These are phyloP conservation scores for Deakozyma indianensis DNA, from an alignment of 805 yeast species.

Conservation along the genomic window DNA sequence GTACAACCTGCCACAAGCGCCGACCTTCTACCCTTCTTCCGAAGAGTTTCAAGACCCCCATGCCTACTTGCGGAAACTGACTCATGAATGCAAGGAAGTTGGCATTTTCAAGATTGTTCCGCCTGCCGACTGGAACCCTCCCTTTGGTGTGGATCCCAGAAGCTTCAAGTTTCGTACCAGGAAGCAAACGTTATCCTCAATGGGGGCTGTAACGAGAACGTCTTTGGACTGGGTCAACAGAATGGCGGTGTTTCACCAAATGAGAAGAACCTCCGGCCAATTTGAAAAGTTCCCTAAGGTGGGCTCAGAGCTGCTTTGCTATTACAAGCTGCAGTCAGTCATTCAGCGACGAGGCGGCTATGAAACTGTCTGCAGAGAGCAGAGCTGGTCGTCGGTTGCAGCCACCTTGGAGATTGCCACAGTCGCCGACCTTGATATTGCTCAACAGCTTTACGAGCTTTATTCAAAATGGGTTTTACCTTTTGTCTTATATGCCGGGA, in stretches of 20 bases:
- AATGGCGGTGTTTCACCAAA: slow-evolving; percentile 19
- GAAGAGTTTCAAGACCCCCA: slow-evolving; percentile 53
- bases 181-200: slow-evolving; percentile 20
- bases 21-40: slow-evolving; percentile 40
- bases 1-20: slow-evolving; percentile 31
- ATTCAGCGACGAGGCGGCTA: slow-evolving; percentile 18
- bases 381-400: slow-evolving; percentile 7
- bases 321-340: slow-evolving; percentile 17
- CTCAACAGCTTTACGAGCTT: slow-evolving; percentile 2
- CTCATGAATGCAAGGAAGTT: slow-evolving; percentile 36
- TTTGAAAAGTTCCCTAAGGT: slow-evolving; percentile 14
- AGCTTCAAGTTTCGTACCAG: slow-evolving; percentile 14
- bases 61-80: slow-evolving; percentile 40
- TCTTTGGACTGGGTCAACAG: slow-evolving; percentile 20
- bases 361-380: slow-evolving; percentile 10
- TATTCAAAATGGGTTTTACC: slow-evolving; percentile 15
- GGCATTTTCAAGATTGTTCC: slow-evolving; percentile 72
- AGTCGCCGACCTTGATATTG: slow-evolving; percentile 4
- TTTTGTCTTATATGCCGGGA: slow-evolving; percentile 15
- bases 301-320: slow-evolving; percentile 15
- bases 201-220: slow-evolving; percentile 22
- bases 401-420: slow-evolving; percentile 7
- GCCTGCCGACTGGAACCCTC: slow-evolving; percentile 34
- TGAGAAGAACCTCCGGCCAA: slow-evolving; percentile 11
- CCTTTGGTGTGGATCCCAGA: slow-evolving; percentile 20